These are phyloP conservation scores for Chaetomiaceae sp. DNA, from an alignment of 2,329 filamentous ascomycete genomes.

Conservation along the genomic window DNA sequence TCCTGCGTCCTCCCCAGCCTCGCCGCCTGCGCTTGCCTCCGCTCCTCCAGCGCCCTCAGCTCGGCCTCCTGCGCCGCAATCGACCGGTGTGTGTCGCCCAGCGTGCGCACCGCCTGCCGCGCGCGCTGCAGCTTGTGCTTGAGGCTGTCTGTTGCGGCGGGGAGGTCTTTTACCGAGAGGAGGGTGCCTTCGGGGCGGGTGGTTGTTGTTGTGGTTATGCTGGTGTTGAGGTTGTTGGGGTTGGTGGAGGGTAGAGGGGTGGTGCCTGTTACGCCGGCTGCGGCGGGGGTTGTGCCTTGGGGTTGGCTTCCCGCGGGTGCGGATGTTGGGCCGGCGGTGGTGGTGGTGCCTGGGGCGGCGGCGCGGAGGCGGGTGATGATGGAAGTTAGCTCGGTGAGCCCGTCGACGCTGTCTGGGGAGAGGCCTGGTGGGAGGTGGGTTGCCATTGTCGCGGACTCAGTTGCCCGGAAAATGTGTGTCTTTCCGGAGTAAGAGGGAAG, in stretches of 20 bases:
- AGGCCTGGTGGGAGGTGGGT: conserved; percentile 57
- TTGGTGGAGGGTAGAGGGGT: conserved; percentile 23
- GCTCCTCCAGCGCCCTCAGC: conserved; percentile 60
- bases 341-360: conserved; percentile 31
- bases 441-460: conserved; percentile 15
- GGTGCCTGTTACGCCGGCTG: conserved; percentile 25
- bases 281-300: conserved; percentile 17
- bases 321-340: conserved; percentile 23
- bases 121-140: conserved; percentile 82
- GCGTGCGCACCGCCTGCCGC: conserved; percentile 56
- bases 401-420: conserved; percentile 77
- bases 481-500: not conserved
- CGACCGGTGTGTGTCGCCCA: conserved; percentile 67
- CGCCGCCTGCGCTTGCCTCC: conserved; percentile 58
- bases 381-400: conserved; percentile 74
- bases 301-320: conserved; percentile 22
- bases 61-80: conserved; percentile 67
- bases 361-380: conserved; percentile 71
- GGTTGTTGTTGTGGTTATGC: conserved; percentile 17
- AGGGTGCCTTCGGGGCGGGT: conserved; percentile 24
- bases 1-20: conserved; percentile 53
- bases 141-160: conserved; percentile 70
- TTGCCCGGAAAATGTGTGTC: not conserved
- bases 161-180: conserved; percentile 66
- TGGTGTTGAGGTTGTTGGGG: conserved; percentile 21